Evolutionary conservation across 164 flowering plant genomes (phyloP).

Genomic region (Cinnamomum micranthum): DNA sequence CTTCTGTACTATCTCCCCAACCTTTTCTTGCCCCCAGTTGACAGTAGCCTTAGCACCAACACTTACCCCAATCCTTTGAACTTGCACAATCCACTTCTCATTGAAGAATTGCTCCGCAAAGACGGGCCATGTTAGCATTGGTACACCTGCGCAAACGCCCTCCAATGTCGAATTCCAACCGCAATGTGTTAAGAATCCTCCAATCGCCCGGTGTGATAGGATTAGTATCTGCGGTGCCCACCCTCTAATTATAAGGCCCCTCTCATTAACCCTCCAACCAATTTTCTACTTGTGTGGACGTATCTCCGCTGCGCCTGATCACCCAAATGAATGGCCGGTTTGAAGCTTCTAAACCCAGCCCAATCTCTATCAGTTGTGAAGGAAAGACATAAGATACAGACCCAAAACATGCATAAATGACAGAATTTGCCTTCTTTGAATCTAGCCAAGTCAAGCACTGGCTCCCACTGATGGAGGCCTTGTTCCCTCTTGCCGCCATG

Average conservation of each 20-base stretch:
- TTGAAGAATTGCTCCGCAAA: slow-evolving; percentile 56
- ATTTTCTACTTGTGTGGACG: slow-evolving; percentile 22
- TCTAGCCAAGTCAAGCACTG: slow-evolving; percentile 44
- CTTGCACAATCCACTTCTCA: slow-evolving; percentile 44
- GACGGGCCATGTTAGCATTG: slow-evolving; percentile 63
- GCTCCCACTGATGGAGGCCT: slow-evolving; percentile 23
- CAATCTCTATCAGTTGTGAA: slow-evolving; percentile 42
- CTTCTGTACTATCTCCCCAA: neutral
- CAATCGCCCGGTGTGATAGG: slow-evolving; percentile 40
- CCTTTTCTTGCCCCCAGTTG: slow-evolving; percentile 35
- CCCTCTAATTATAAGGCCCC: slow-evolving; percentile 50
- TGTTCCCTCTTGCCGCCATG: slow-evolving; percentile 32
- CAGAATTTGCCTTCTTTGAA: slow-evolving; percentile 29
- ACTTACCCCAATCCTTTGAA: slow-evolving; percentile 7
- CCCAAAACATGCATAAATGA: slow-evolving; percentile 52
- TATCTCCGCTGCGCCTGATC: slow-evolving; percentile 12
- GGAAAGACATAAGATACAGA: slow-evolving; percentile 20
- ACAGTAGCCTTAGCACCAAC: neutral
- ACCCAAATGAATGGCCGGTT: slow-evolving; percentile 50
- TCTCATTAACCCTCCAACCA: slow-evolving; percentile 42
- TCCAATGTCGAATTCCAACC: slow-evolving; percentile 73
- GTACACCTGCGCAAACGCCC: slow-evolving; percentile 43
- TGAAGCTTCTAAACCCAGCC: slow-evolving; percentile 50
- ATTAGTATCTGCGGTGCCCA: slow-evolving; percentile 71
- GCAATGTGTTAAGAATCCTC: slow-evolving; percentile 58